Percentiles rank a stretch among this genome's conserved stretches.
Conservation (phyloP, 208 protist genomes). For the Kentomonas sorsogonicus region DNA sequence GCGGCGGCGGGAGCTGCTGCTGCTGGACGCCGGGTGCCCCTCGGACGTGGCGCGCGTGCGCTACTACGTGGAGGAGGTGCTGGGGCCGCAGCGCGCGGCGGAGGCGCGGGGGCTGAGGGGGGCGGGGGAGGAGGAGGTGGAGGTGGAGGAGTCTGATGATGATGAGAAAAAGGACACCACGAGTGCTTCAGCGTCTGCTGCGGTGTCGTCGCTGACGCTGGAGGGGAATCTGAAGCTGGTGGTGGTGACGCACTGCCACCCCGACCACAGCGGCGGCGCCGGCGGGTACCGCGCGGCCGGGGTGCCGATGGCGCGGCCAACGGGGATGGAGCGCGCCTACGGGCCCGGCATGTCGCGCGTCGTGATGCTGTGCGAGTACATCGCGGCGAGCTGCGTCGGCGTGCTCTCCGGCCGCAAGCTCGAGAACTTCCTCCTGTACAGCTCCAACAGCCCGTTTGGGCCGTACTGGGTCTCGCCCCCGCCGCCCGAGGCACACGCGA, state of each 20-base stretch:
- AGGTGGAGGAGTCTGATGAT: no score
- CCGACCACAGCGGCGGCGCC: constrained; percentile 41
- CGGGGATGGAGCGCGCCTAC: constrained; percentile 24
- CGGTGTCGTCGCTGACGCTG: no score
- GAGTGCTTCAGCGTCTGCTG: no score
- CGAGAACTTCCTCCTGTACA: constrained; percentile 27
- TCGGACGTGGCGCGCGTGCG: constrained; percentile 30
- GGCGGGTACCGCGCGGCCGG: constrained; percentile 20
- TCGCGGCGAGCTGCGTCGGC: constrained; percentile 26
- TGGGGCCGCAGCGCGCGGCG: constrained; percentile 10
- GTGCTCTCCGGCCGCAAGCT: no score
- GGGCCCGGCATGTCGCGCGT: constrained; percentile 11
- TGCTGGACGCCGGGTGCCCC: constrained; percentile 41
- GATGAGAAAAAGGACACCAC: no score
- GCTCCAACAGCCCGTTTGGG: constrained; percentile 25
- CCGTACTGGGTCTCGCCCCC: constrained; percentile 27
- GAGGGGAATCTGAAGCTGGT: constrained; percentile 27
- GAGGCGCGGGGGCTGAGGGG: no score
- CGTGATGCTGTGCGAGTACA: constrained; percentile 22
- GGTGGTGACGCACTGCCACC: constrained; percentile 35
- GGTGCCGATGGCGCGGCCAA: constrained; percentile 22
- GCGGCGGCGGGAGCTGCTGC: constrained; percentile 21
- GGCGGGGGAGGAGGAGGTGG: no score
- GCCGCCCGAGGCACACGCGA: background rate
- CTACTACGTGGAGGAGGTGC: constrained; percentile 41